Evolutionary conservation across 208 protist species (phyloP), one percentile per base, ranked within the genome.

Genomic region (Ichthyophonus hoferi): DNA sequence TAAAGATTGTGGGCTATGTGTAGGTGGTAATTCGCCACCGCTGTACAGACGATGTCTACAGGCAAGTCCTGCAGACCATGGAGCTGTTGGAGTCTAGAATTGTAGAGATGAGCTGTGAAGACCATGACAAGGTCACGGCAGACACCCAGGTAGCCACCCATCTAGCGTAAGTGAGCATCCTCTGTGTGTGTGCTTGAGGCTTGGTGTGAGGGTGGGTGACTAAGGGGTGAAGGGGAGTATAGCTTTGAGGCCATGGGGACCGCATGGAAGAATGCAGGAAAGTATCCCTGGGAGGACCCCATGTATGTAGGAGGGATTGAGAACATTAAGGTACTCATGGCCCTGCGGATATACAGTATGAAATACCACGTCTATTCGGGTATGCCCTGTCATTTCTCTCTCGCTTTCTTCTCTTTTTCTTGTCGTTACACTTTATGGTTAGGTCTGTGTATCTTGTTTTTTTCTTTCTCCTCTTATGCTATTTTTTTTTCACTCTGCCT

Each of bases 241-340:
- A 87, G 89, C 1, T 91, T 92, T 58, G 37, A 88, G 42, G 79
- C 90, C 2, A 92, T 92, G 90, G 90, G 90, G 7, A 91, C 90
- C 14, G 90, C 90, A 35, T 92, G 90, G 90, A 89, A 42, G 67
- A 39, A 81, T 79, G 42, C 42, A 34, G 88, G 88, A 7, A 42
- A 76, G 33, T 92, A 85, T 83, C 90, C 90, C 7, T 92, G 90
- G 90, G 90, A 92, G 77, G 38, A 87, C 33, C 7, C 1, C 40
- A 39, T n/a, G 2, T 91, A 91, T 84, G 2, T 91, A 14, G 90
- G 90, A 37, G 90, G 90, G 17, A 90, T 92, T 67, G 90, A 92
- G 83, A 92, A 92, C 39, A 58, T 92, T 40, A 92, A 92, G 67
- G 76, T 92, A 7, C 84, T 92, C 3, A 76, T 84, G 40, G 88